Percentiles rank a stretch among this genome's conserved stretches.
Conservation (phyloP, 1,284 basidiomycete genomes). For the Vanrija humicola region DNA sequence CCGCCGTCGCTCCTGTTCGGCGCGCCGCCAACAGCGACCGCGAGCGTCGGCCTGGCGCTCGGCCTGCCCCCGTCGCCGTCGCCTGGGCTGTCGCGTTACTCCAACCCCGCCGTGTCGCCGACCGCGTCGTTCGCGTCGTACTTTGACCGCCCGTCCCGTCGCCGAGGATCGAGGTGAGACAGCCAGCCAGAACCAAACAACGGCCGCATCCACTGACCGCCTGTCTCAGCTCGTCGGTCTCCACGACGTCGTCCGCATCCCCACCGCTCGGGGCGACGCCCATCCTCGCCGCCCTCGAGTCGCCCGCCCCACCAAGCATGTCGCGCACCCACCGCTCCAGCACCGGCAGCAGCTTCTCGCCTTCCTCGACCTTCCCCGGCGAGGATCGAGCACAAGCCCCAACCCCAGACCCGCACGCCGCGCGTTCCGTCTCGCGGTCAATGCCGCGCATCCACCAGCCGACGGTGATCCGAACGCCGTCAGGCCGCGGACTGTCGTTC, state of each 20-base stretch:
- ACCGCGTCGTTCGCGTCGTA: background rate
- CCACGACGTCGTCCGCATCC: conserved; percentile 13
- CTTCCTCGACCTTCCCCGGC: background rate
- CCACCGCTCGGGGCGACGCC: conserved; percentile 18
- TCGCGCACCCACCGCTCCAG: background rate
- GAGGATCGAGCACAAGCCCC: background rate
- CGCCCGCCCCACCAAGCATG: background rate
- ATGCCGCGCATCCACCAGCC: conserved; percentile 22
- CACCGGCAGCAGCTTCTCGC: background rate
- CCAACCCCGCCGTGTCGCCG: too few relatives aligned
- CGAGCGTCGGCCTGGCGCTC: conserved; percentile 8
- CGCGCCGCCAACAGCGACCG: conserved; percentile 2
- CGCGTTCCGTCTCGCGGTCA: background rate
- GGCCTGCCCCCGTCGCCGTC: background rate
- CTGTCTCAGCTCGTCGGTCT: conserved; percentile 10
- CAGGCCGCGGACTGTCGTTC: conserved; percentile 18
- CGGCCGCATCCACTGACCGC: background rate
- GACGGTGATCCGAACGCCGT: conserved; percentile 17
- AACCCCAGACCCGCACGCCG: background rate
- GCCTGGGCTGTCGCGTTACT: background rate
- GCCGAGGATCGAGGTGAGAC: background rate
- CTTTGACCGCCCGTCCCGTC: background rate
- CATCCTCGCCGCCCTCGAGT: conserved; percentile 12
- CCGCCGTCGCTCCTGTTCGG: conserved; percentile 21
- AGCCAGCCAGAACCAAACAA: background rate